Conservation (phyloP, 169 alveolate species). For the Eimeria acervulina region DNA sequence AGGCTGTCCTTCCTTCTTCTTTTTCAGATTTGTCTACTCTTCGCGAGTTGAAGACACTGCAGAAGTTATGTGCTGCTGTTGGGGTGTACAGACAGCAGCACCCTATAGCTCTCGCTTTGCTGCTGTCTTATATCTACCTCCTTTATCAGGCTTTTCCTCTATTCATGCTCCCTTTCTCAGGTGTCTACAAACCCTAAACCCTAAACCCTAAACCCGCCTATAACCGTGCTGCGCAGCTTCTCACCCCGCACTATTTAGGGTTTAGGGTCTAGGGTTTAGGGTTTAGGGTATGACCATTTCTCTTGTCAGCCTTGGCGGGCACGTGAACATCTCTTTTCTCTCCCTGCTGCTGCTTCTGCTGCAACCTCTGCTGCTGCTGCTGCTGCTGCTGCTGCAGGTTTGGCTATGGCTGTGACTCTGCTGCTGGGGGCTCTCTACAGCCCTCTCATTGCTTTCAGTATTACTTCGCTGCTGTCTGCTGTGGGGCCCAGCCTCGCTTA, state of each 20-base stretch:
- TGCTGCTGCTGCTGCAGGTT: slow-evolving; percentile 52
- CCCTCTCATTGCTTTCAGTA: slow-evolving; percentile 29
- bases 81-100: slow-evolving; percentile 62
- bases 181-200: background rate
- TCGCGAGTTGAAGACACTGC: background rate
- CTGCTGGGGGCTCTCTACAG: slow-evolving; percentile 67
- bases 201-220: background rate
- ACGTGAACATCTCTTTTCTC: too few species aligned
- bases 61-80: slow-evolving; percentile 31
- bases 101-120: slow-evolving; percentile 35
- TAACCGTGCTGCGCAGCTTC: too few species aligned
- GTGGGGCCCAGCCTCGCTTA: slow-evolving; percentile 70
- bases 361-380: slow-evolving; percentile 29
- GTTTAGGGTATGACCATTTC: background rate
- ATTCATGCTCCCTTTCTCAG: slow-evolving; percentile 49
- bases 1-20: background rate
- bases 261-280: slow-evolving; percentile 22
- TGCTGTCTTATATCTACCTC: slow-evolving; percentile 23
- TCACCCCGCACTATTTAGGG: too few species aligned
- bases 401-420: slow-evolving; percentile 62
- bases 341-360: background rate
- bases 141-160: slow-evolving; percentile 53
- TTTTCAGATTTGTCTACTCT: background rate
- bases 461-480: slow-evolving; percentile 65
- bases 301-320: too few species aligned